phyloP scores from a whole-genome alignment of 495 filamentous ascomycete species.

The Trichocladium uniseriatum region DNA sequence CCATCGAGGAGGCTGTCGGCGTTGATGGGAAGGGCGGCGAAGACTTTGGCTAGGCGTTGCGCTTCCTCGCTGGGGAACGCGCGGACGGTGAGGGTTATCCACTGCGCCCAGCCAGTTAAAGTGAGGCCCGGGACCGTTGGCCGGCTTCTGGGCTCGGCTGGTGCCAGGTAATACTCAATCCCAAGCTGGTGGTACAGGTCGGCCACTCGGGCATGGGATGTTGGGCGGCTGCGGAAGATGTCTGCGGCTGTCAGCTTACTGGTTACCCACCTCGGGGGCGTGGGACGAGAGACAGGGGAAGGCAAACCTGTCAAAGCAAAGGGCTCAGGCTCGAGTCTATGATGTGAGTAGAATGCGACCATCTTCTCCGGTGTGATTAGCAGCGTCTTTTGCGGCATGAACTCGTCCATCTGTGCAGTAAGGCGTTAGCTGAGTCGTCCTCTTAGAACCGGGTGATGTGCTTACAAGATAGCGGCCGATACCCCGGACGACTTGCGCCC shows the following conservation, averaged over 20 bases:
- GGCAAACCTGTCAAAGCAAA: conserved; percentile 30
- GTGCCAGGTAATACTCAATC: conserved; percentile 76
- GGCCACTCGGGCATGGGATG: conserved; percentile 35
- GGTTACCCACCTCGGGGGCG: too few relatives aligned
- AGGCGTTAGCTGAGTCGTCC: background rate
- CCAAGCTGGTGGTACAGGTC: conserved; percentile 66
- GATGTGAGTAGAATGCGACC: conserved; percentile 63
- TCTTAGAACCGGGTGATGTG: background rate
- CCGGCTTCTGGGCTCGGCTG: conserved; percentile 44
- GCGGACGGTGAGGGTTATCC: conserved; percentile 66
- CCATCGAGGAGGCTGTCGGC: conserved; percentile 48
- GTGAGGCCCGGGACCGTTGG: conserved; percentile 73
- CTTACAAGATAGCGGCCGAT: conserved; percentile 72
- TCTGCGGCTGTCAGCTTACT: background rate
- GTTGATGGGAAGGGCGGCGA: conserved; percentile 65
- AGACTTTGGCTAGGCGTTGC: conserved; percentile 61
- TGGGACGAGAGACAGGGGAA: background rate
- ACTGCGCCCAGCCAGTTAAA: conserved; percentile 66
- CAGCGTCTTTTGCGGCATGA: conserved; percentile 59
- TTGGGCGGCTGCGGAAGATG: conserved; percentile 16
- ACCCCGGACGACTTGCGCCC: conserved; percentile 64
- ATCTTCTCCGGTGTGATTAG: conserved; percentile 80
- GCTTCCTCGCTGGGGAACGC: conserved; percentile 73
- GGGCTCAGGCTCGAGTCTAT: conserved; percentile 51
- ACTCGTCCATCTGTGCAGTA: conserved; percentile 59